Evolutionary conservation across 345 rosid species (phyloP).

Genomic region (Excoecaria cochinchinensis): DNA sequence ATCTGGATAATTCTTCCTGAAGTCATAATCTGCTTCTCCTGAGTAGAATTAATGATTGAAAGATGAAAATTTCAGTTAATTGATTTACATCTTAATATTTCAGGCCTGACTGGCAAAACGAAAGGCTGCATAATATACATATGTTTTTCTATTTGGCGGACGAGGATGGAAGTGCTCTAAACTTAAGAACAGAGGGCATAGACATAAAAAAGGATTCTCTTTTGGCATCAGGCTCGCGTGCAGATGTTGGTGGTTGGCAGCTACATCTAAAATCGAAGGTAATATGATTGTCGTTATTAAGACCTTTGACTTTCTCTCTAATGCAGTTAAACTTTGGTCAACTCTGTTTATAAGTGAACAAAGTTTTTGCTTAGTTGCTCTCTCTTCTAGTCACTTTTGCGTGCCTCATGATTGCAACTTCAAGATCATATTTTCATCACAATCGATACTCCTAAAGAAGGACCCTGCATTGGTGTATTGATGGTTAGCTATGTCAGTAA

Average conservation of each 20-base stretch:
- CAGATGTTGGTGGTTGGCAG: conserved; percentile 78
- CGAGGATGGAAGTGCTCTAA: conserved; percentile 66
- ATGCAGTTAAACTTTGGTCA: not conserved
- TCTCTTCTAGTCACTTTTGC: not conserved
- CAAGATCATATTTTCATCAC: not conserved
- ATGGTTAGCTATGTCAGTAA: not conserved
- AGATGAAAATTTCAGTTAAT: not conserved
- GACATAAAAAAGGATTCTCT: conserved; percentile 41
- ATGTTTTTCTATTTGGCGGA: conserved; percentile 85
- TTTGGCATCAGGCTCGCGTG: conserved; percentile 67
- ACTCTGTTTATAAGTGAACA: not conserved
- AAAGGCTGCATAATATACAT: conserved; percentile 51
- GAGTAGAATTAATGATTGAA: not conserved
- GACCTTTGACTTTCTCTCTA: not conserved
- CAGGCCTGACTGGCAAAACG: conserved; percentile 44
- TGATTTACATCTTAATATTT: not conserved
- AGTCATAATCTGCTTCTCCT: not conserved
- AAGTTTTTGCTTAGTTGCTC: not conserved
- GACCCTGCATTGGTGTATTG: not conserved
- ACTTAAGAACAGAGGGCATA: conserved; percentile 35
- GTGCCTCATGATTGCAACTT: not conserved
- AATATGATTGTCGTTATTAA: conserved; percentile 11
- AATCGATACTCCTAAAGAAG: not conserved
- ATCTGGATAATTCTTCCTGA: not conserved
- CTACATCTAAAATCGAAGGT: conserved; percentile 73